Evolutionary conservation across 306 rosid species (phyloP).

Genomic region (Rubus idaeus): DNA sequence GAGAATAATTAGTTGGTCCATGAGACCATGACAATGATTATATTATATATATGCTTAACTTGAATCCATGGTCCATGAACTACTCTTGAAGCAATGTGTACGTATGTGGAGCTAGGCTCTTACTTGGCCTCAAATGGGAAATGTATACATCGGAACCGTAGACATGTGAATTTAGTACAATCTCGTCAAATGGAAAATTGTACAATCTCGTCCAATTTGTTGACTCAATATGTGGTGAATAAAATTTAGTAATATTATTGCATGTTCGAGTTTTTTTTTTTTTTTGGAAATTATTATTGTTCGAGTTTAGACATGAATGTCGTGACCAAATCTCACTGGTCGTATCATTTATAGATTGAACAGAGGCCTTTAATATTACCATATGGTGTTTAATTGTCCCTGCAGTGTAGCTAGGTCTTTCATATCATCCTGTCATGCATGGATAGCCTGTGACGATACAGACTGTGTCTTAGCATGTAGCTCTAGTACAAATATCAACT

Average conservation of each 20-base stretch:
- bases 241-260: too few species aligned
- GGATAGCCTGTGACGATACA: conserved; percentile 17
- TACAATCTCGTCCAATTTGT: background rate
- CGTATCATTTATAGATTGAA: background rate
- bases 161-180: too few species aligned
- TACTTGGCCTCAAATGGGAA: background rate
- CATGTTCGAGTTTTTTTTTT: too few species aligned
- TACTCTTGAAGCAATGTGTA: background rate
- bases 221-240: too few species aligned
- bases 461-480: background rate
- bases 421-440: conserved; percentile 10
- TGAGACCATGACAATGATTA: background rate
- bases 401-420: background rate
- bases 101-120: background rate
- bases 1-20: background rate
- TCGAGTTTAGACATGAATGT: conserved; percentile 9
- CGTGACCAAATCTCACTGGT: background rate
- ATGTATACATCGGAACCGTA: background rate
- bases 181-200: too few species aligned
- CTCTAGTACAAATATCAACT: background rate
- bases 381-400: background rate
- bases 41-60: background rate
- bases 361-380: background rate
- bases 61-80: background rate
- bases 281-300: too few species aligned